These are phyloP conservation scores for Cucumis variabilis DNA, from an alignment of 331 rosid genomes.

Conservation along the genomic window DNA sequence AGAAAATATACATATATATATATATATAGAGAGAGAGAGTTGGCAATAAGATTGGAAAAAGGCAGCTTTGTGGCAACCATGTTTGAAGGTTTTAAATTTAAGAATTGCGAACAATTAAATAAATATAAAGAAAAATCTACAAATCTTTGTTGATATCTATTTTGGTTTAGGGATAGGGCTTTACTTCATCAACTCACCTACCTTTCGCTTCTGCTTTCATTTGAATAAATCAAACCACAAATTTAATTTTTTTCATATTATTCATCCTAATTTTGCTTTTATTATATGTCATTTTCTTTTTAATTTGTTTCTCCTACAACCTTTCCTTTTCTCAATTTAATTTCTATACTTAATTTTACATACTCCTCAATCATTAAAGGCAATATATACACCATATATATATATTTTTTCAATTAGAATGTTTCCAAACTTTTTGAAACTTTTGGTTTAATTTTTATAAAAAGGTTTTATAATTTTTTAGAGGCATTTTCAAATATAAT, in stretches of 20 bases:
- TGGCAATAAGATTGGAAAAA: constrained; percentile 12
- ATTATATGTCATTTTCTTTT: background rate
- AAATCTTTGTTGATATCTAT: background rate
- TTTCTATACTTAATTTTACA: background rate
- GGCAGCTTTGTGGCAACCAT: constrained; percentile 11
- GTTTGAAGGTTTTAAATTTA: background rate
- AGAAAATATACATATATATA: too few species aligned
- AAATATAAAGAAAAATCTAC: too few species aligned
- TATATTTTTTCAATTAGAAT: background rate
- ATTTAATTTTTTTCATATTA: background rate
- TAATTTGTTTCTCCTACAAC: background rate
- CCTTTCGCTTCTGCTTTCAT: constrained; percentile 1
- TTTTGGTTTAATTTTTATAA: background rate
- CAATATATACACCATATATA: background rate
- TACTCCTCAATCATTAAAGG: background rate
- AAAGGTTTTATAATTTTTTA: too few species aligned
- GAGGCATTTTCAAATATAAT: too few species aligned
- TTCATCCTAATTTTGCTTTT: background rate
- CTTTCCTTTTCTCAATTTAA: background rate
- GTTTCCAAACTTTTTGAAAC: too few species aligned
- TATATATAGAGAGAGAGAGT: background rate
- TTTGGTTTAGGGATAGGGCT: background rate
- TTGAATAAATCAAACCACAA: constrained; percentile 20
- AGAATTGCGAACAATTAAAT: too few species aligned
- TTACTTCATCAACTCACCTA: background rate